Evolutionary conservation across 495 filamentous ascomycete species (phyloP), one percentile per base, ranked within the genome.

Genomic region (Daldinia caldariorum): DNA sequence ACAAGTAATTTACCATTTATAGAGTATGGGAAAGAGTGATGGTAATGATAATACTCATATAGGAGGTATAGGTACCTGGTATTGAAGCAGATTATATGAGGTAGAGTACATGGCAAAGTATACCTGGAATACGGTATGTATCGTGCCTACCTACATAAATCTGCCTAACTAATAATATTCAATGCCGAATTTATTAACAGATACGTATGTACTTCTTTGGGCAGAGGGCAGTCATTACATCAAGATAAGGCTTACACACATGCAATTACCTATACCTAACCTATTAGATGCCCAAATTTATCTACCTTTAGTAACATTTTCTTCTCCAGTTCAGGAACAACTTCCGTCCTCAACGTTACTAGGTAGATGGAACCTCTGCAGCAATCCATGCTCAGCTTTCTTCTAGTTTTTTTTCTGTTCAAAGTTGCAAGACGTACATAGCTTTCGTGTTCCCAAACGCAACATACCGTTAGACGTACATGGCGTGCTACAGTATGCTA

Each of bases 401-500:
- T 51, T 3, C 26, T 26, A 26, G 26, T 29, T 16, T 26, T 51
- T 51, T 29, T 53, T 29, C 29, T 22, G 22, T 18, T 45, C 16
- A 45, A 45, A 18, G 41, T 20, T 18, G 16, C 22, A 13, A 31
- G 26, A 3, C 3, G 26, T 26, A 26, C 26, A 12, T 51, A 31
- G 49, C 4, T 51, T 51, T 31, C 22, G 13, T 20, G 22, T 29
- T 12, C 12, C 20, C 6, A 38, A 50, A 64, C 38, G 57, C 61
- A 61, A n/a, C 32, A 57, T 55, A 54, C 16, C 39, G 50, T 47
- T n/a, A 13, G 41, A 35, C 39, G 29, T 26, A 26, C 26, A 26
- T 26, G 3, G 26, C 26, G 3, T 26, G 34, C 34, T 35, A 34
- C 20, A 59, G 16, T 66, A 62, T 63, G 54, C 39, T 58, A 63